Conservation (phyloP, 2,329 filamentous ascomycete species). For the Diaporthe caulivora region DNA sequence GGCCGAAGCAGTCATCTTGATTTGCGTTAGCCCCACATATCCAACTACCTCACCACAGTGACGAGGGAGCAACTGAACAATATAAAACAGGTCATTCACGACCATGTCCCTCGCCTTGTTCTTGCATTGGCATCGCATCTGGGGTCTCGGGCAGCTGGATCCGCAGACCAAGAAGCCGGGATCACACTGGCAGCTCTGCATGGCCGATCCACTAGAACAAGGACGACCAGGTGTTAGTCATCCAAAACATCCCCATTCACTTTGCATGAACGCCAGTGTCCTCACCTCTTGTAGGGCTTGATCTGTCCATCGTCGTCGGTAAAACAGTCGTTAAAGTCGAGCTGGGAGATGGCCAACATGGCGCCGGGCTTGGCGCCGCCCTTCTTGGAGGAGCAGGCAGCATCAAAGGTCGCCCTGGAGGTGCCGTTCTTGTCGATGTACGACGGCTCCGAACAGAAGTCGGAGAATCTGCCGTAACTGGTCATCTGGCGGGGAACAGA, state of each 20-base stretch:
- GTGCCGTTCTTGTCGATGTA: not conserved
- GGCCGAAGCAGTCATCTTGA: conserved; percentile 8
- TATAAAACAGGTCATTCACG: not conserved
- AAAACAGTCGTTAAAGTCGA: conserved; percentile 21
- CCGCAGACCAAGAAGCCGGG: not conserved
- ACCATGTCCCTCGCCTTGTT: not conserved
- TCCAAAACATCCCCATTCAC: not conserved
- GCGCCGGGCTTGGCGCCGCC: not conserved
- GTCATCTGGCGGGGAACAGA: not conserved
- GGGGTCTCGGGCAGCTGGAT: not conserved
- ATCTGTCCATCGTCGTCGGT: not conserved
- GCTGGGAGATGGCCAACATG: conserved; percentile 9
- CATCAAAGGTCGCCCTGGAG: not conserved
- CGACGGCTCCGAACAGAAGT: not conserved
- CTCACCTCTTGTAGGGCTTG: not conserved
- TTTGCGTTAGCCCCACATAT: not conserved
- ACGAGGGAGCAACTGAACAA: not conserved
- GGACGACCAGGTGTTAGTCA: not conserved
- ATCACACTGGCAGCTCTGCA: not conserved
- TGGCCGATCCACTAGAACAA: conserved; percentile 2
- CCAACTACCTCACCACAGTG: no score
- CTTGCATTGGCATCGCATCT: conserved; percentile 1
- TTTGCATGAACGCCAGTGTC: not conserved
- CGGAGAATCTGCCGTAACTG: conserved; percentile 6
- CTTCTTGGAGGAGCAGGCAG: conserved; percentile 9